Evolutionary conservation across 2,329 filamentous ascomycete genomes (phyloP), one percentile per base, ranked within the genome.

Genomic region (Xylariaceae sp.): DNA sequence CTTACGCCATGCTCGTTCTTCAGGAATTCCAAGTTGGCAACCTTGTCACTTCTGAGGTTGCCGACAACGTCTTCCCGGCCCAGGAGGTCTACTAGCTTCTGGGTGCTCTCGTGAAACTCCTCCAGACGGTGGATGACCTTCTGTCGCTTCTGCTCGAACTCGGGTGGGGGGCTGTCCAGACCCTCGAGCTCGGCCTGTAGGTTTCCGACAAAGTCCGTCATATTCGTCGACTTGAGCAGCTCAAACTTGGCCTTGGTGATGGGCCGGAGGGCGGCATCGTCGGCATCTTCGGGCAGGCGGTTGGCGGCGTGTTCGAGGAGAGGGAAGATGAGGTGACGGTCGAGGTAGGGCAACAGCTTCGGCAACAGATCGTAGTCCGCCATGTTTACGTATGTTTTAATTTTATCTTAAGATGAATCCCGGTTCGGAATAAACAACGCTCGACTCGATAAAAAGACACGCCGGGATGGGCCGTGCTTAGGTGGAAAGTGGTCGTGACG

Each of bases 141-240:
- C 64, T 96, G 85, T 59, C 88, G 78, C 81, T 92, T 94, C 65
- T 85, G 81, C 55, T 81, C 78, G 65, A 89, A 97, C 66, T 96
- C 88, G 48, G 83, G 76, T 35, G 92, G 89, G 38, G 85, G 71
- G 47, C 86, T 76, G 44, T 84, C 74, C 50, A 88, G 78, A 55
- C 82, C 76, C 70, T 97, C 81, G 52, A 98, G 79, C 59, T 96
- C 85, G 63, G 85, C 85, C 74, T 94, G 88, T 52, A 98, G 72
- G 59, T 83, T 85, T 59, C 89, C 89, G 38, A 97, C 87, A 64
- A 94, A 98, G 68, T 98, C 92, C 58, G 85, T 92, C 92, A 98
- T 98, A 74, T 97, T 96, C 59, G 92, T 97, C 65, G 88, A 83
- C 71, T 94, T 90, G 54, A 98, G 80, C 43, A 98, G 81, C 68